Evolutionary conservation across 208 protist genomes (phyloP).

Genomic region (Balamuthia mandrillaris): DNA sequence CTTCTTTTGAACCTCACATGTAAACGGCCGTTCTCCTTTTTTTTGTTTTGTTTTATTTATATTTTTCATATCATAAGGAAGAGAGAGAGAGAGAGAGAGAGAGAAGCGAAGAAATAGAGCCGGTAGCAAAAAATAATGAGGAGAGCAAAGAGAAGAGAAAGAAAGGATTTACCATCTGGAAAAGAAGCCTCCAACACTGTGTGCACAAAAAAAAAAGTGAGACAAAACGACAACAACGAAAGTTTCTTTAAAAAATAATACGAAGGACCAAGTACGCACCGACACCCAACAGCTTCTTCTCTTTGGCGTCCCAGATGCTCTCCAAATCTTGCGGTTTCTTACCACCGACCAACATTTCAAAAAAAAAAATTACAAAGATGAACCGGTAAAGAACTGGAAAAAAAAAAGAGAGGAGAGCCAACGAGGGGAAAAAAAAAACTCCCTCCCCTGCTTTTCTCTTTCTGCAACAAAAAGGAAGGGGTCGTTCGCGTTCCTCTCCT

Average conservation of each 20-base stretch:
- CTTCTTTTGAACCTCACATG: not conserved
- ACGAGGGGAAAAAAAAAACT: too few species aligned
- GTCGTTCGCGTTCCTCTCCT: too few species aligned
- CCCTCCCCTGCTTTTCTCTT: too few species aligned
- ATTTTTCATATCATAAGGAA: not conserved
- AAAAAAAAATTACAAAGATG: too few species aligned
- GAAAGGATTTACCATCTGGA: not conserved
- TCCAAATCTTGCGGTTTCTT: too few species aligned
- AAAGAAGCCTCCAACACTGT: not conserved
- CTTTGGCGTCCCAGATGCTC: not conserved
- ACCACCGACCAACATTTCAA: too few species aligned
- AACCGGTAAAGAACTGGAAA: too few species aligned
- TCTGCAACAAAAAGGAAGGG: too few species aligned
- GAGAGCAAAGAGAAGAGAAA: not conserved
- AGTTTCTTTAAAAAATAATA: not conserved
- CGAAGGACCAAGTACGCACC: not conserved
- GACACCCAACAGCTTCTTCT: not conserved
- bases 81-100: too few species aligned
- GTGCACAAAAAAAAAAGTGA: not conserved
- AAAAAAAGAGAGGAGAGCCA: too few species aligned
- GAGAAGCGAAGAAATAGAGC: not conserved
- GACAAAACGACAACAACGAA: too few species aligned
- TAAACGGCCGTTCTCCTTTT: not conserved
- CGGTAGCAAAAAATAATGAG: not conserved
- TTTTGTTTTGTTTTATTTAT: not conserved